Conservation (phyloP, 345 rosid species). For the Euphorbia tirucalli region DNA sequence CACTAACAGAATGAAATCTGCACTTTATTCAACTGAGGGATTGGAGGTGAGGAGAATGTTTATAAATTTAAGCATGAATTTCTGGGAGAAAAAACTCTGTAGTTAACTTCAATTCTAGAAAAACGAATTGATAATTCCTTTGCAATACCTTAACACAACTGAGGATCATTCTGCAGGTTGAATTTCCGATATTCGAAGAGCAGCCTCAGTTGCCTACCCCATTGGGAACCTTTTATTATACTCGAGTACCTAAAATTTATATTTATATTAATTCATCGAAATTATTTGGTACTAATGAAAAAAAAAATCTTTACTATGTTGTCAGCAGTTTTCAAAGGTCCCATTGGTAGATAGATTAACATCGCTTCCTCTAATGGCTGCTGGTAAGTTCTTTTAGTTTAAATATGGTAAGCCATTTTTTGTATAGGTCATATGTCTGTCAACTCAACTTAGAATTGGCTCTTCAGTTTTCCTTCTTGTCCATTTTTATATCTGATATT, state of each 20-base stretch:
- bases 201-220: slow-evolving; percentile 63
- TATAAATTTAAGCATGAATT: no score
- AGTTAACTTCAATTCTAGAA: no score
- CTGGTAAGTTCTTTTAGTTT: slow-evolving; percentile 34
- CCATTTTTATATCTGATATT: not conserved
- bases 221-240: slow-evolving; percentile 45
- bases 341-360: slow-evolving; percentile 49
- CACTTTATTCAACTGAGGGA: slow-evolving; percentile 21
- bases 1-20: slow-evolving; percentile 16
- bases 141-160: not conserved
- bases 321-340: slow-evolving; percentile 45
- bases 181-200: slow-evolving; percentile 59
- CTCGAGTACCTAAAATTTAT: slow-evolving; percentile 33
- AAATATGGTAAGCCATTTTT: not conserved
- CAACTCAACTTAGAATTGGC: not conserved
- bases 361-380: slow-evolving; percentile 55
- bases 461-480: not conserved
- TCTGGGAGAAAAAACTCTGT: no score
- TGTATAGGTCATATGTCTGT: no score
- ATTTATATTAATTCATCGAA: slow-evolving; percentile 8
- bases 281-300: not conserved
- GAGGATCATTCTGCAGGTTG: slow-evolving; percentile 42
- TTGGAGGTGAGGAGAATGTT: no score
- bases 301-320: slow-evolving; percentile 4
- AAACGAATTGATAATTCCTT: not conserved